Evolutionary conservation across 1,284 basidiomycete genomes (phyloP).

Genomic region (Schizophyllum commune): DNA sequence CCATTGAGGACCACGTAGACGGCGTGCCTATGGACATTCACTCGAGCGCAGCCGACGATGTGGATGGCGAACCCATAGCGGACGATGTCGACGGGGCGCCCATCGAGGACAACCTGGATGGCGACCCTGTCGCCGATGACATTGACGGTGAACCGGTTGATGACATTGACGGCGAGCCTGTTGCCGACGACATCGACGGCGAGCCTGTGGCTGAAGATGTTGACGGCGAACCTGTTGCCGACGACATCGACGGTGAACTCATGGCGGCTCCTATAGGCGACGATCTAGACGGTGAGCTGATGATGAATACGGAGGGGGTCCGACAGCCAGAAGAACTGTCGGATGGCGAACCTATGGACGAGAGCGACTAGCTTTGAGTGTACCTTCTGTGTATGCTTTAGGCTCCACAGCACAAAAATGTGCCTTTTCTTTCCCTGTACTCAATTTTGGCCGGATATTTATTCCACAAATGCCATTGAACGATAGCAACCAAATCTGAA

Average conservation of each 20-base stretch:
- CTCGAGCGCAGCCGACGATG: slow-evolving; percentile 29
- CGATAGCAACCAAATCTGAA: too few species aligned
- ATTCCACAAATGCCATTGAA: too few species aligned
- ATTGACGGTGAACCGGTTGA: slow-evolving; percentile 32
- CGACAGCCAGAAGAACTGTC: background rate
- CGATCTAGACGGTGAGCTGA: too few species aligned
- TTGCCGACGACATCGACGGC: slow-evolving; percentile 34
- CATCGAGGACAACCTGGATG: slow-evolving; percentile 39
- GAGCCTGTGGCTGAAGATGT: slow-evolving; percentile 17
- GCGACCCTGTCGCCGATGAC: slow-evolving; percentile 27
- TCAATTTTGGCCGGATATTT: too few species aligned
- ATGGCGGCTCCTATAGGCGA: too few species aligned
- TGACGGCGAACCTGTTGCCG: background rate
- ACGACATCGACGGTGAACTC: background rate
- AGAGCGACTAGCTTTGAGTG: background rate
- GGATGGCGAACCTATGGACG: background rate
- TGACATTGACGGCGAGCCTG: slow-evolving; percentile 31
- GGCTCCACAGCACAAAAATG: too few species aligned
- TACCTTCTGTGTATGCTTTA: too few species aligned
- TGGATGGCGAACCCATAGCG: slow-evolving; percentile 18
- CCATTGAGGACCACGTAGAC: slow-evolving; percentile 37
- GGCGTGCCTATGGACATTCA: slow-evolving; percentile 43
- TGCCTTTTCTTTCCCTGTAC: too few species aligned
- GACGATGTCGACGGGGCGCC: slow-evolving; percentile 29
- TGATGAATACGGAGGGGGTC: too few species aligned